A percentile compares a stretch with the other conserved stretches of the same genome.
Evolutionary conservation across 495 filamentous ascomycete genomes (phyloP).

Genomic region (Chaetomium cochliodes): DNA sequence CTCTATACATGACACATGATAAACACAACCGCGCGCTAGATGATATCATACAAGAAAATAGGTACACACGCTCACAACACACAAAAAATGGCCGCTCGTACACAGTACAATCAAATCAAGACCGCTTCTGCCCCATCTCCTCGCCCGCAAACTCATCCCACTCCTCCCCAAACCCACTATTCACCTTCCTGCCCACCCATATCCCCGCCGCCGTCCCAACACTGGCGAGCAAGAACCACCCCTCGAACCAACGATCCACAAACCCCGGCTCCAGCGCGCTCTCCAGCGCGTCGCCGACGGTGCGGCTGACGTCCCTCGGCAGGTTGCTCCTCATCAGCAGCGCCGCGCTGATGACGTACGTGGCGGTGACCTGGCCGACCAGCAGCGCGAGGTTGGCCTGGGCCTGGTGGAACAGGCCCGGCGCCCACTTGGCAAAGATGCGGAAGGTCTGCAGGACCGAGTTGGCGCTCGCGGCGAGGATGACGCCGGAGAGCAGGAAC

Average conservation of each 20-base stretch:
- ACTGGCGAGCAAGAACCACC: conserved; percentile 69
- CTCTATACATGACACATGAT: too few relatives aligned
- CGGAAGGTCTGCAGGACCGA: conserved; percentile 73
- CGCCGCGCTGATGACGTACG: conserved; percentile 75
- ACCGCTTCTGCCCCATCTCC: conserved; percentile 66
- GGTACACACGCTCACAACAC: background rate
- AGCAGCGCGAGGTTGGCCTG: conserved; percentile 70
- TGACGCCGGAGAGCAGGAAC: conserved; percentile 73
- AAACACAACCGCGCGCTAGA: background rate
- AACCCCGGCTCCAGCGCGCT: conserved; percentile 67
- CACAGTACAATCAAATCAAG: conserved; percentile 29
- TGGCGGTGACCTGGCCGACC: conserved; percentile 71
- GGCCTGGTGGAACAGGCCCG: conserved; percentile 58
- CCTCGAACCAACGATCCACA: conserved; percentile 85
- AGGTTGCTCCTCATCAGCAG: conserved; percentile 71
- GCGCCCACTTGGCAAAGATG: conserved; percentile 68
- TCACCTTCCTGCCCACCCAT: conserved; percentile 63
- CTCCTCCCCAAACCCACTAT: conserved; percentile 52
- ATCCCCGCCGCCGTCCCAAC: conserved; percentile 63
- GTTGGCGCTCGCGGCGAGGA: conserved; percentile 72
- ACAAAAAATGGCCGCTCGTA: background rate
- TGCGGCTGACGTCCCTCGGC: conserved; percentile 66
- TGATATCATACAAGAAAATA: background rate
- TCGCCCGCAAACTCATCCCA: conserved; percentile 63
- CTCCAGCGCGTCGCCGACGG: conserved; percentile 68